Percentiles rank a stretch among this genome's conserved stretches.
Conservation (phyloP, 345 rosid genomes). For the Boechera retrofracta region DNA sequence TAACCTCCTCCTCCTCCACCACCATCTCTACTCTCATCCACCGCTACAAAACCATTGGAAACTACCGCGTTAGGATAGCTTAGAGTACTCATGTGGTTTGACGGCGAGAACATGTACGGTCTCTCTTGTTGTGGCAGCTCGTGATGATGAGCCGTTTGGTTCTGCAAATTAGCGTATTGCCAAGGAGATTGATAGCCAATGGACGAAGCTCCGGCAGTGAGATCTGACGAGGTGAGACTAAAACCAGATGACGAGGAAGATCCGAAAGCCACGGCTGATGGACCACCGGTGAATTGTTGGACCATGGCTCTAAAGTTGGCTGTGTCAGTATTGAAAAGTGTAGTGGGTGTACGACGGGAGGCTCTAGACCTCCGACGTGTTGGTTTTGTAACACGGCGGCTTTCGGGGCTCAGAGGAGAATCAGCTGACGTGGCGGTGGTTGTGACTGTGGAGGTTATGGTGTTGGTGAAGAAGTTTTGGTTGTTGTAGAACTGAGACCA, state of each 20-base stretch:
- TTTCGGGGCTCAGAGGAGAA: constrained; percentile 28
- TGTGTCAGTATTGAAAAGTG: constrained; percentile 84
- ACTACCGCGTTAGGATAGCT: constrained; percentile 34
- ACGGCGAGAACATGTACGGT: constrained; percentile 31
- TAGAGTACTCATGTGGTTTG: background rate
- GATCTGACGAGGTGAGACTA: constrained; percentile 35
- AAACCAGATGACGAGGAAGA: constrained; percentile 52
- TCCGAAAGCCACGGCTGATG: constrained; percentile 78
- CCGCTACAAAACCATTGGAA: constrained; percentile 21
- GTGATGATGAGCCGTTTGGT: constrained; percentile 21
- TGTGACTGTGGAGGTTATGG: constrained; percentile 25
- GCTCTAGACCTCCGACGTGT: constrained; percentile 87
- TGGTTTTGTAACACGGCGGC: constrained; percentile 49
- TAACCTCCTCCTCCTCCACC: constrained; percentile 25
- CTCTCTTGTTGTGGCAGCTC: constrained; percentile 21
- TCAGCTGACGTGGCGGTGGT: constrained; percentile 39
- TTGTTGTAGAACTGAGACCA: constrained; percentile 46
- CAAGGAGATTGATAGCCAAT: constrained; percentile 33
- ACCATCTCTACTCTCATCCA: constrained; percentile 27
- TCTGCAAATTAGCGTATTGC: constrained; percentile 31
- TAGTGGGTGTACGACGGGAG: constrained; percentile 89
- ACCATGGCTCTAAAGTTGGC: constrained; percentile 95
- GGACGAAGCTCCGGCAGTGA: constrained; percentile 18
- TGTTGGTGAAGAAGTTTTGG: constrained; percentile 45
- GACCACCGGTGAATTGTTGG: constrained; percentile 93